Base-by-base conservation (phyloP, 352 stramenopile species). In the Phytophthora foliorum region DNA sequence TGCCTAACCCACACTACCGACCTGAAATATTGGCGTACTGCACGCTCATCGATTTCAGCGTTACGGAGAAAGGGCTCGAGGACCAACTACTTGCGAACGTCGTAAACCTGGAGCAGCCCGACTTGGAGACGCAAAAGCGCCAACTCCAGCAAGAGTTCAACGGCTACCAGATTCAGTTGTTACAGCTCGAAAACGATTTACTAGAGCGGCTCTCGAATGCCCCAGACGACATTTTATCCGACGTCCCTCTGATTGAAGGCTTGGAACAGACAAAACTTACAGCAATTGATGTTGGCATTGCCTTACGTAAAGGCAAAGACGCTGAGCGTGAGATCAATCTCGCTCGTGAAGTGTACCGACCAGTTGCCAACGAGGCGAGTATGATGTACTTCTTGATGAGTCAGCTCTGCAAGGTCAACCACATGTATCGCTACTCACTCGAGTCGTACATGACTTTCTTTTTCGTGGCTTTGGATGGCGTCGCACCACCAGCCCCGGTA, bases 371-470 rank as follows among this genome's bases (percentile, higher is more conserved):
- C 10, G 92, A 98, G 75, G 92, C 89, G 6, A 92, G 88, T 21
- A 93, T 97, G 84, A 76, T 98, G 48, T 98, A 98, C 55, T 98
- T 98, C 72, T 78, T 97, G 49, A 92, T 98, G 76, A 72, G 91
- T 11, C 82, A 97, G 57, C 77, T 98, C 0, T 91, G 79, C 75
- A 90, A 93, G 57, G 81, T 98, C 8, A 95, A 96, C 64, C 90
- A 96, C 79, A 98, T 98, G 92, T 98, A 98, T 62, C 90, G 97
- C 27, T 98, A 98, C 74, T 97, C 90, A 21, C 86, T 98, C 29
- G 93, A 97, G 58, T 91, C 84, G 8, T 96, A 93, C 64, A 91
- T 95, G 78, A 91, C 88, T 6, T 96, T 95, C 45, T 96, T 95
- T 65, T 95, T 90, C 48, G 80, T 91, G 6, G 82, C 89, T 5